A percentile compares a stretch with the other conserved stretches of the same genome.
These are phyloP conservation scores for Mycosarcoma maydis DNA, from an alignment of 1,284 basidiomycete genomes.

Conservation along the genomic window DNA sequence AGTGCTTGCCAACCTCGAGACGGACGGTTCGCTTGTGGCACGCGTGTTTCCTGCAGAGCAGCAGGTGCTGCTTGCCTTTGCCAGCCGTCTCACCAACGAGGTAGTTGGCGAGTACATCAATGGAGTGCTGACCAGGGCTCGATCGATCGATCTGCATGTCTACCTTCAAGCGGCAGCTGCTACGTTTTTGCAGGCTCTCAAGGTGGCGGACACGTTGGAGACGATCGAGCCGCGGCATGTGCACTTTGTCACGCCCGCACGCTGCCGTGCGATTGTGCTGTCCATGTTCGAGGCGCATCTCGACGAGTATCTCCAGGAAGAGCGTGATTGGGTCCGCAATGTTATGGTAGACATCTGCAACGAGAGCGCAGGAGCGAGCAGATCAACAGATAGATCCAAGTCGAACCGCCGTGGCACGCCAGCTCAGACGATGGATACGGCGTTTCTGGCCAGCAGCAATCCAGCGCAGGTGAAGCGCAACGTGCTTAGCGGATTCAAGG, in stretches of 20 bases:
- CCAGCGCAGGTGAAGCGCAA: constrained; percentile 91
- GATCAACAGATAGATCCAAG: constrained; percentile 67
- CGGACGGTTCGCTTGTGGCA: constrained; percentile 81
- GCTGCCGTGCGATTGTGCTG: constrained; percentile 82
- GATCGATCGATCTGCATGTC: constrained; percentile 77
- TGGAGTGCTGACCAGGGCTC: constrained; percentile 79
- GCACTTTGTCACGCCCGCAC: constrained; percentile 65
- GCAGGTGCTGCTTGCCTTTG: constrained; percentile 78
- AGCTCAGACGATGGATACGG: constrained; percentile 64
- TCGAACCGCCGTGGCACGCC: constrained; percentile 10
- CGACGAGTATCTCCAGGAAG: constrained; percentile 95
- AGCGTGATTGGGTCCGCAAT: constrained; percentile 82
- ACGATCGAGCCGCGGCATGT: constrained; percentile 57
- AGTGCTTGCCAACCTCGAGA: constrained; percentile 74
- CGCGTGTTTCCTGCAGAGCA: constrained; percentile 84
- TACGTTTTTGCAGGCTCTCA: constrained; percentile 85
- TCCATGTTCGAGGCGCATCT: constrained; percentile 93
- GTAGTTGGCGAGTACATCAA: constrained; percentile 81
- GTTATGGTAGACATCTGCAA: constrained; percentile 80
- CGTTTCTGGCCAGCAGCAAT: constrained; percentile 83
- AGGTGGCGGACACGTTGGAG: constrained; percentile 75
- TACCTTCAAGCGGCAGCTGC: constrained; percentile 89
- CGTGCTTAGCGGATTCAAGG: constrained; percentile 88
- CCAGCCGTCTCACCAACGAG: constrained; percentile 79
- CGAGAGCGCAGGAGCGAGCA: constrained; percentile 76